Conservation (phyloP, 805 yeast species). For the Metschnikowia koreensis region DNA sequence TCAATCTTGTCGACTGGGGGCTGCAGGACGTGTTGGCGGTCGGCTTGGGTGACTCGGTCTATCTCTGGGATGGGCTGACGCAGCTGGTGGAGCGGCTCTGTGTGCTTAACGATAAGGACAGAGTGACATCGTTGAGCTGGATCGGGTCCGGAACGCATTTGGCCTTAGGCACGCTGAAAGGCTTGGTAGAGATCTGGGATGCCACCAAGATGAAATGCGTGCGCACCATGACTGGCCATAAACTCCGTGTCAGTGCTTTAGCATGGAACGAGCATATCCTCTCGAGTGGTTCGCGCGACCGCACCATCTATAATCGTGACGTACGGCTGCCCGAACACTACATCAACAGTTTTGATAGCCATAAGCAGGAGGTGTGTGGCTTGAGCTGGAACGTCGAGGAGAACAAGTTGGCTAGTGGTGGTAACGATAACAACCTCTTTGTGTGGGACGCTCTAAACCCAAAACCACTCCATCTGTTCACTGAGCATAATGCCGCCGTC, state of each 20-base stretch:
- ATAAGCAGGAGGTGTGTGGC: slow-evolving; percentile 95
- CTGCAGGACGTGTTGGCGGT: slow-evolving; percentile 84
- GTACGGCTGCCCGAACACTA: slow-evolving; percentile 84
- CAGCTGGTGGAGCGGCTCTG: slow-evolving; percentile 82
- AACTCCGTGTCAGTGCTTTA: slow-evolving; percentile 76
- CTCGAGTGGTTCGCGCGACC: slow-evolving; percentile 84
- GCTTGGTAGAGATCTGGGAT: slow-evolving; percentile 94
- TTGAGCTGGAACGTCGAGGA: slow-evolving; percentile 90
- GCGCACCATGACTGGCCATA: slow-evolving; percentile 90
- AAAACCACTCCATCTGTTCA: slow-evolving; percentile 68
- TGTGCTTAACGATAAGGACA: slow-evolving; percentile 65
- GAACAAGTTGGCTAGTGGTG: slow-evolving; percentile 91
- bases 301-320: slow-evolving; percentile 83
- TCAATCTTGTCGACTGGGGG: slow-evolving; percentile 95
- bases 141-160: slow-evolving; percentile 91
- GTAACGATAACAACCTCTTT: slow-evolving; percentile 83
- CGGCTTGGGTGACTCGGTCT: slow-evolving; percentile 84
- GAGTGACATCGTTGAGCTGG: slow-evolving; percentile 86
- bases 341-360: slow-evolving; percentile 66
- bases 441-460: slow-evolving; percentile 82
- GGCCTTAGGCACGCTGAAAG: slow-evolving; percentile 86
- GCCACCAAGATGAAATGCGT: slow-evolving; percentile 78
- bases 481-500: slow-evolving; percentile 91
- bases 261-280: slow-evolving; percentile 94
- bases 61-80: slow-evolving; percentile 84